These are phyloP conservation scores for Lipomyces kockii DNA, from an alignment of 805 yeast genomes.

Conservation along the genomic window DNA sequence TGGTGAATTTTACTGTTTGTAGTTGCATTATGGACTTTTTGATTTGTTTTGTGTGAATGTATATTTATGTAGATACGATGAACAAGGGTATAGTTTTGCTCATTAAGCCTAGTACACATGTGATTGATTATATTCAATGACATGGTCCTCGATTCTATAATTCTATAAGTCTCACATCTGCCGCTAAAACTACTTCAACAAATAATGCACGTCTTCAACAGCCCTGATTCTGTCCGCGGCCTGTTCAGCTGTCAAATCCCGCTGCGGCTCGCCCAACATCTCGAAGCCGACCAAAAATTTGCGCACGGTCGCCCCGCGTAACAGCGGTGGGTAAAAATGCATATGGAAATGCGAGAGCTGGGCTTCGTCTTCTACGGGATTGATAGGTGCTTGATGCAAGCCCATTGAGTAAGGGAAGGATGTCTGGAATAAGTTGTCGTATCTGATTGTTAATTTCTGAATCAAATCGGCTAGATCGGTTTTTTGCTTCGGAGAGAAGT, in stretches of 20 bases:
- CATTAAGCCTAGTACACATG: too few species aligned
- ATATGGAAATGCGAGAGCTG: slow-evolving; percentile 62
- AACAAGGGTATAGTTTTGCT: too few species aligned
- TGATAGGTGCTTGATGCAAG: slow-evolving; percentile 72
- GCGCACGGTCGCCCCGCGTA: slow-evolving; percentile 73
- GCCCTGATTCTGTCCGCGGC: slow-evolving; percentile 61
- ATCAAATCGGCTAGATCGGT: slow-evolving; percentile 61
- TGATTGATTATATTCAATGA: too few species aligned
- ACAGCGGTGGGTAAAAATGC: slow-evolving; percentile 79
- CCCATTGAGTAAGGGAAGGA: slow-evolving; percentile 85
- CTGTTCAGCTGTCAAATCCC: slow-evolving; percentile 68
- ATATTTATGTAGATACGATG: too few species aligned
- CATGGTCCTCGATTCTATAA: too few species aligned
- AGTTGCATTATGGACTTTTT: too few species aligned
- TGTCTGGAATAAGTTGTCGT: slow-evolving; percentile 71
- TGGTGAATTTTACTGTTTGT: neutral
- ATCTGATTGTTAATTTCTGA: slow-evolving; percentile 60
- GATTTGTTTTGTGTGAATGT: too few species aligned
- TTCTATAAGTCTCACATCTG: neutral
- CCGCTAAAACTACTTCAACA: neutral
- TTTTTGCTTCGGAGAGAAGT: slow-evolving; percentile 54
- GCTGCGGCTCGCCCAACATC: slow-evolving; percentile 65
- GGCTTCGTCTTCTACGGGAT: slow-evolving; percentile 34
- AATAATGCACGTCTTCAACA: slow-evolving; percentile 24
- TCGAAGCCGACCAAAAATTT: slow-evolving; percentile 74